A percentile compares a stretch with the other conserved stretches of the same genome.
Evolutionary conservation across 73 alveolate genomes (phyloP).

Genomic region (Paraurostyla sp.): DNA sequence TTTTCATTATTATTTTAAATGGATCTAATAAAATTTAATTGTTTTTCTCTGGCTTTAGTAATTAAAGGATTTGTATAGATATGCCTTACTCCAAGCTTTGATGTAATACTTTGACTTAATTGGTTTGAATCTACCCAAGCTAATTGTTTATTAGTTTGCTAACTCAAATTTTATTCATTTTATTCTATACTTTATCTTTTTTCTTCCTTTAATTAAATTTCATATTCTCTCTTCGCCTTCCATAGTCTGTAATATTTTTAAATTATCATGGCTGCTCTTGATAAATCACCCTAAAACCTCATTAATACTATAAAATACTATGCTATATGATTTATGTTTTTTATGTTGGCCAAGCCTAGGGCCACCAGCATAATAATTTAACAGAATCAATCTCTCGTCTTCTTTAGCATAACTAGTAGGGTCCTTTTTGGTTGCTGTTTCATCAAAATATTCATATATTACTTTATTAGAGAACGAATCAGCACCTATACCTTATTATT

Average conservation of each 20-base stretch:
- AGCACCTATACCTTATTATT: not conserved
- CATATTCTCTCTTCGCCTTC: conserved; percentile 5
- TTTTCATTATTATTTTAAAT: conserved; percentile 12
- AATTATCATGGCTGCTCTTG: conserved; percentile 22
- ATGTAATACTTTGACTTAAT: too few relatives aligned
- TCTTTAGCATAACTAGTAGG: not conserved
- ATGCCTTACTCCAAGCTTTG: too few relatives aligned
- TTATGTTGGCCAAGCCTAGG: not conserved
- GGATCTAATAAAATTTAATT: not conserved
- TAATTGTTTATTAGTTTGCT: too few relatives aligned
- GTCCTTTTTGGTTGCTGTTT: not conserved
- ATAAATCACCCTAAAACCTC: not conserved
- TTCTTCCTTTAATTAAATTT: not conserved
- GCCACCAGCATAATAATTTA: conserved; percentile 26
- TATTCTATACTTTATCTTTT: not conserved
- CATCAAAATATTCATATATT: not conserved
- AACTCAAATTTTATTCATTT: not conserved
- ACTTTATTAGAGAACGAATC: conserved; percentile 24
- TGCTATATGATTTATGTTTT: too few relatives aligned
- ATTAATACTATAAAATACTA: not conserved
- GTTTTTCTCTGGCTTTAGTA: not conserved
- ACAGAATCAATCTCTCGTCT: not conserved
- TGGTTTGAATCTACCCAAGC: too few relatives aligned
- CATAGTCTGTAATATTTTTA: conserved; percentile 14
- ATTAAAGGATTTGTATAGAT: not conserved